Base-by-base conservation (phyloP, 2,329 filamentous ascomycete genomes). In the Scleromitrula shiraiana region DNA sequence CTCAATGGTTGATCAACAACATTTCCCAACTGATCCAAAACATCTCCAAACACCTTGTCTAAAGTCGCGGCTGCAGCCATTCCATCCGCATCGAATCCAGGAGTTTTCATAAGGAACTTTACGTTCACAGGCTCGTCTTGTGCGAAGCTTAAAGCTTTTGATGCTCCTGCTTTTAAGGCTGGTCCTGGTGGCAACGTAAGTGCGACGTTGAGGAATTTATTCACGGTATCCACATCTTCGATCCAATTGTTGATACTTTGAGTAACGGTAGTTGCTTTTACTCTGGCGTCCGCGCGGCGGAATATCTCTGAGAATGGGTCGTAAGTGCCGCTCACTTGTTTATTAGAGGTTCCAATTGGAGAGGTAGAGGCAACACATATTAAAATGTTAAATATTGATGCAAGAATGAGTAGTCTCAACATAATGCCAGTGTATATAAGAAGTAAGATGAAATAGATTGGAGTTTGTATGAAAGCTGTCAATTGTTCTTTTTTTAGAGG, bases 231-330 rank as follows among this genome's bases (percentile, higher is more conserved):
- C 27, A 50, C 29, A 20, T 50, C 47, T 40, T 50, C 33, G 22
- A 50, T 50, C 47, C 47, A 50, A 29, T 50, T 50, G 35, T 29
- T 50, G 9, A 50, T 27, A 23, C 41, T 45, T 26, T 50, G 47
- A 6, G 41, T 20, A 24, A 50, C 47, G 4, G 41, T 50, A 3
- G 47, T 50, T 17, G 47, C 47, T 27, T 46, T 50, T 7, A 36
- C 33, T 15, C 33, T 12, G 14, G 17, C 9, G 14, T 7, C 17
- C 8, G 33, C 33, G 14, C 33, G 33, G 14, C 33, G n/a, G 17
- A 15, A 36, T 3, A 36, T 17, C 9, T 36, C 14, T 19, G 14
- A 9, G 33, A 17, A 15, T 15, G 33, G 33, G 17, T 36, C 33
- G 15, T 20, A 36, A 15, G 33, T 19, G 17, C 33, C 33, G n/a